Conservation (phyloP, 305 asterid species). For the Salvia sclarea region DNA sequence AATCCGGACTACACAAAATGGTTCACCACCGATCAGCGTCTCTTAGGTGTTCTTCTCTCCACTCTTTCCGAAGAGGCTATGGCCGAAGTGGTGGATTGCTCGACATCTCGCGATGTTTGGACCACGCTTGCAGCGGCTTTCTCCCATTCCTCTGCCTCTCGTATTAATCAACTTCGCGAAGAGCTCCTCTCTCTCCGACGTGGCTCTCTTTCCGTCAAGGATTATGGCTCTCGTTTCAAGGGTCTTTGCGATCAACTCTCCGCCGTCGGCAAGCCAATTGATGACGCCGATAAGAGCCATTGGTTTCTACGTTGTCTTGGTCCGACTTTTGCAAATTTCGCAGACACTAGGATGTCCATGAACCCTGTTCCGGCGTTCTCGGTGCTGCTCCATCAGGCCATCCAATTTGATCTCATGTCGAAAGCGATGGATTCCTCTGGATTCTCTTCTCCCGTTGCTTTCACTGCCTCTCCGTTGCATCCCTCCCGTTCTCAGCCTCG, state of each 20-base stretch:
- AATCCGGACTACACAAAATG: not conserved
- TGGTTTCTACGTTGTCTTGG: not conserved
- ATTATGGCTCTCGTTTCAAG: not conserved
- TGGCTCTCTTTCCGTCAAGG: not conserved
- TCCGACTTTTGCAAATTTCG: not conserved
- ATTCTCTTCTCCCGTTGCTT: not conserved
- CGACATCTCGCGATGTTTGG: not conserved
- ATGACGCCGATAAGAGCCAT: not conserved
- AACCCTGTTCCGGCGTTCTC: not conserved
- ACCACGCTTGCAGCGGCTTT: not conserved
- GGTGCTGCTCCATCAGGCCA: not conserved
- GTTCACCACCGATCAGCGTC: not conserved
- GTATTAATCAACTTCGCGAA: not conserved
- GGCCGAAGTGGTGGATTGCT: not conserved
- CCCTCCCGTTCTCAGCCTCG: too few species aligned
- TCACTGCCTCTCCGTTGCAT: not conserved
- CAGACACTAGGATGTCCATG: not conserved
- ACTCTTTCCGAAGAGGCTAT: not conserved
- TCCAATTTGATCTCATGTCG: not conserved
- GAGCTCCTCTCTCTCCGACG: not conserved
- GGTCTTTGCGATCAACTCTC: not conserved
- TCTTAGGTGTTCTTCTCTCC: not conserved
- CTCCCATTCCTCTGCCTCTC: not conserved
- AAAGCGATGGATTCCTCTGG: not conserved
- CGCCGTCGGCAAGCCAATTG: not conserved